Percentiles rank a stretch among this genome's conserved stretches.
Conservation (phyloP, 2,329 filamentous ascomycete genomes). For the Geoglossum cookeanum region DNA sequence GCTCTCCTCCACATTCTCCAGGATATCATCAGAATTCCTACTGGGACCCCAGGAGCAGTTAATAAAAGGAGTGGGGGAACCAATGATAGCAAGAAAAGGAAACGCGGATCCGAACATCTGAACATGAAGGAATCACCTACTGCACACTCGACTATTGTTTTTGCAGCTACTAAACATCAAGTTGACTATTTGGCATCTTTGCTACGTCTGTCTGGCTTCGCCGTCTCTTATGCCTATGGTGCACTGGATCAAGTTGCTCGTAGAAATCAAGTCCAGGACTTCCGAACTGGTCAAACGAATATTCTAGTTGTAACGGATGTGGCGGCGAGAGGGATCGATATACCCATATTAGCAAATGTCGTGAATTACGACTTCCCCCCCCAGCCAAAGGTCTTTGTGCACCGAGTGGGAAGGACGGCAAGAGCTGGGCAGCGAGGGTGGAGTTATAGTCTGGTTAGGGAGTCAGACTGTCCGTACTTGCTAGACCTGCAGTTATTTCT, state of each 20-base stretch:
- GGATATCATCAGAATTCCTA: conserved; percentile 82
- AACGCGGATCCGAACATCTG: conserved; percentile 29
- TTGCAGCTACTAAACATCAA: conserved; percentile 89
- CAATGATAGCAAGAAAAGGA: conserved; percentile 26
- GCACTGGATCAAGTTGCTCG: conserved; percentile 86
- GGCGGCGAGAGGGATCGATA: conserved; percentile 92
- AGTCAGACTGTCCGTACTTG: conserved; percentile 77
- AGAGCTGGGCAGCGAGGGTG: conserved; percentile 83
- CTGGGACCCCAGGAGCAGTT: conserved; percentile 37
- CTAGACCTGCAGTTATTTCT: conserved; percentile 89
- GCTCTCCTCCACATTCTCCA: conserved; percentile 75
- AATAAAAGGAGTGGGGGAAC: conserved; percentile 26
- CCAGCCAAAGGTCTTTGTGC: conserved; percentile 90
- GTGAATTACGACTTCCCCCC: conserved; percentile 98
- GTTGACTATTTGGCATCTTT: conserved; percentile 79
- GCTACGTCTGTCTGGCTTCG: conserved; percentile 65
- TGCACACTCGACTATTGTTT: conserved; percentile 83
- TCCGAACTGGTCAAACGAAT: conserved; percentile 65
- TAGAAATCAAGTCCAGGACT: conserved; percentile 80
- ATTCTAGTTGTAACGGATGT: conserved; percentile 94
- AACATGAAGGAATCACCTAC: conserved; percentile 53
- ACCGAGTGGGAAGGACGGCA: conserved; percentile 88
- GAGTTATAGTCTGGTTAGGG: conserved; percentile 83
- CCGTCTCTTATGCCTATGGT: conserved; percentile 87
- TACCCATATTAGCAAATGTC: conserved; percentile 85